phyloP scores from a whole-genome alignment of 2,329 filamentous ascomycete genomes.

The Ceratocystis smalleyi region DNA sequence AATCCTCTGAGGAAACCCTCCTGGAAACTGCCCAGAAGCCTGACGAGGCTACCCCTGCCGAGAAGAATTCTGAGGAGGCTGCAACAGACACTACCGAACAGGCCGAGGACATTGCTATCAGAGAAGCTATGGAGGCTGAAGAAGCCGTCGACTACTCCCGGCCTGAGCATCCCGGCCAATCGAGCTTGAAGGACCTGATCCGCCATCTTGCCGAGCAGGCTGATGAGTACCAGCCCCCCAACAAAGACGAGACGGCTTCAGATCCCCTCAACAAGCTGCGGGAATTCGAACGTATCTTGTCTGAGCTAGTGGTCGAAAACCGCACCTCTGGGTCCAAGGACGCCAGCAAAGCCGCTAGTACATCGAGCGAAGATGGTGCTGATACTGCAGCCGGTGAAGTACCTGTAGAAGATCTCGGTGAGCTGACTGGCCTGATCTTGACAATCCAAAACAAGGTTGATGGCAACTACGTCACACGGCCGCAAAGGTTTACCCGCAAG shows the following conservation, averaged over 20 bases:
- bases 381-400: neutral
- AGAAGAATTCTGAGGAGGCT: neutral
- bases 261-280: slow-evolving; percentile 27
- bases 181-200: slow-evolving; percentile 34
- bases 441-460: slow-evolving; percentile 60
- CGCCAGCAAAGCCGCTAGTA: neutral
- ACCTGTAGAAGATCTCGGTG: slow-evolving; percentile 17
- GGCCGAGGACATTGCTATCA: neutral
- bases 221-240: slow-evolving; percentile 21
- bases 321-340: neutral
- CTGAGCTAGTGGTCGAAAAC: slow-evolving; percentile 28
- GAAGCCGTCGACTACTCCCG: neutral
- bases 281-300: slow-evolving; percentile 37
- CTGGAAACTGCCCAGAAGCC: slow-evolving; percentile 9
- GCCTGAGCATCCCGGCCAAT: slow-evolving; percentile 16
- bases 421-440: slow-evolving; percentile 54
- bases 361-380: neutral
- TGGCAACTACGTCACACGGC: slow-evolving; percentile 45
- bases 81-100: neutral
- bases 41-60: neutral
- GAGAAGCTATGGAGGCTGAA: slow-evolving; percentile 12
- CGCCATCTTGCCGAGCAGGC: slow-evolving; percentile 34
- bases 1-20: slow-evolving; percentile 8
- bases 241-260: slow-evolving; percentile 14
- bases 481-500: slow-evolving; percentile 29